Evolutionary conservation across 139 green algal species (phyloP).

Genomic region (Coelastrella sp.): DNA sequence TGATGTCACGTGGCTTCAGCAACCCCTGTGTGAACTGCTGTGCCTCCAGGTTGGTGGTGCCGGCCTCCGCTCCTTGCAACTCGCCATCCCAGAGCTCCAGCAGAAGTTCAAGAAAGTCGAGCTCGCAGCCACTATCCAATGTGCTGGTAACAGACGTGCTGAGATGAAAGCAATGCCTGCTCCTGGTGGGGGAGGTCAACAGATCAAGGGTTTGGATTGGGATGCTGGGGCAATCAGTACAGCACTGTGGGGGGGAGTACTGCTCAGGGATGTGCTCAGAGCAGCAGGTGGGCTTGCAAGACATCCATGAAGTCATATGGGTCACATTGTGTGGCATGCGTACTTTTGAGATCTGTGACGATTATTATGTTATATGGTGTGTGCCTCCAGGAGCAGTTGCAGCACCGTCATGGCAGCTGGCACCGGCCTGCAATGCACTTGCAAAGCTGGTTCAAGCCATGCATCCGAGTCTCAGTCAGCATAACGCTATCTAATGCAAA

Average conservation of each 20-base stretch:
- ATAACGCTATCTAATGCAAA: too few relatives aligned
- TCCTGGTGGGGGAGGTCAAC: not conserved
- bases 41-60: conserved; percentile 65
- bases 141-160: conserved; percentile 87
- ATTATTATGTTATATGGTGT: too few relatives aligned
- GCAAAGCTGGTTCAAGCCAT: too few relatives aligned
- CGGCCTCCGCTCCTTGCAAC: conserved; percentile 66
- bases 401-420: too few relatives aligned
- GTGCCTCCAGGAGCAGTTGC: too few relatives aligned
- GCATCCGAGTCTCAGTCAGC: too few relatives aligned
- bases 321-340: too few relatives aligned
- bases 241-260: conserved; percentile 81
- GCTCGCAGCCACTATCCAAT: conserved; percentile 85
- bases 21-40: not conserved
- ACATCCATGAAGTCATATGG: not conserved
- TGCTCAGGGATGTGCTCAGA: conserved; percentile 86
- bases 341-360: too few relatives aligned
- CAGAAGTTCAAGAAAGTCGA: conserved; percentile 82
- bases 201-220: conserved; percentile 87
- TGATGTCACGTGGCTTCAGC: too few relatives aligned
- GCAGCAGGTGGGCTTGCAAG: conserved; percentile 60
- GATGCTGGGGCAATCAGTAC: conserved; percentile 79
- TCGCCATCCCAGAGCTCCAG: conserved; percentile 83
- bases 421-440: too few relatives aligned
- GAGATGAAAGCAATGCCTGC: conserved; percentile 71